A percentile compares a stretch with the other conserved stretches of the same genome.
Conservation (phyloP, 768 basidiomycete species). For the Lyophyllum atratum region DNA sequence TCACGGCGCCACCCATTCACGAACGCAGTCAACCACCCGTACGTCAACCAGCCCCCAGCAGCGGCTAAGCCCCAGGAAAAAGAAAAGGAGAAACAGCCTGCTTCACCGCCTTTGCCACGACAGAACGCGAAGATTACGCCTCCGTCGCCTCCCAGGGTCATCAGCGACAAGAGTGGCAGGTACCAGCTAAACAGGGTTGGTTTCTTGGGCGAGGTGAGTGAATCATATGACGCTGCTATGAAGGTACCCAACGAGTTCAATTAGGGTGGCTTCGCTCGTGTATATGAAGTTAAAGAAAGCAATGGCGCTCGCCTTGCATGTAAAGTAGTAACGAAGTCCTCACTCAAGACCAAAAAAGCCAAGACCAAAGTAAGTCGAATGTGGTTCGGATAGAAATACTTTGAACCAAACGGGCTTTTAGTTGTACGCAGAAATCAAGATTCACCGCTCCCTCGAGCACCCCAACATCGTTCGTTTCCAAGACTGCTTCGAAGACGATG, state of each 20-base stretch:
- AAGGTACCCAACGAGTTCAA: slow-evolving; percentile 24
- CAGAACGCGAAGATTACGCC: slow-evolving; percentile 84
- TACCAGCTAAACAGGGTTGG: slow-evolving; percentile 71
- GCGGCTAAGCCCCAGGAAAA: slow-evolving; percentile 40
- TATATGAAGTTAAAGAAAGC: slow-evolving; percentile 88
- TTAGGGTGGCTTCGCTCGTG: slow-evolving; percentile 91
- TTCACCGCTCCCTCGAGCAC: slow-evolving; percentile 87
- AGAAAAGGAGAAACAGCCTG: slow-evolving; percentile 38
- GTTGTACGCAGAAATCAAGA: slow-evolving; percentile 99
- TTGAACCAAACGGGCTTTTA: slow-evolving; percentile 26
- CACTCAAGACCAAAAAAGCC: slow-evolving; percentile 93
- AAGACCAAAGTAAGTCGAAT: slow-evolving; percentile 78
- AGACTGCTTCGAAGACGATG: slow-evolving; percentile 93
- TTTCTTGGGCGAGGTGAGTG: slow-evolving; percentile 85
- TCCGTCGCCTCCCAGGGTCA: slow-evolving; percentile 78
- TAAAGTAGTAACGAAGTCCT: slow-evolving; percentile 93
- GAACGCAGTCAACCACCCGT: slow-evolving; percentile 31
- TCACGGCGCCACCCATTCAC: slow-evolving; percentile 32
- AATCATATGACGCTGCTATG: neutral
- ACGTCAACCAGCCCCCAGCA: slow-evolving; percentile 28
- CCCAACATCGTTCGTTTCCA: slow-evolving; percentile 92
- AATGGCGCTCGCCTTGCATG: slow-evolving; percentile 72
- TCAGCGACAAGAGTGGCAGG: slow-evolving; percentile 60
- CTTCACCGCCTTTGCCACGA: slow-evolving; percentile 71
- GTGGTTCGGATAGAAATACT: neutral